Evolutionary conservation across 768 basidiomycete genomes (phyloP), one percentile per base, ranked within the genome.

Genomic region (Collybia mongolica): DNA sequence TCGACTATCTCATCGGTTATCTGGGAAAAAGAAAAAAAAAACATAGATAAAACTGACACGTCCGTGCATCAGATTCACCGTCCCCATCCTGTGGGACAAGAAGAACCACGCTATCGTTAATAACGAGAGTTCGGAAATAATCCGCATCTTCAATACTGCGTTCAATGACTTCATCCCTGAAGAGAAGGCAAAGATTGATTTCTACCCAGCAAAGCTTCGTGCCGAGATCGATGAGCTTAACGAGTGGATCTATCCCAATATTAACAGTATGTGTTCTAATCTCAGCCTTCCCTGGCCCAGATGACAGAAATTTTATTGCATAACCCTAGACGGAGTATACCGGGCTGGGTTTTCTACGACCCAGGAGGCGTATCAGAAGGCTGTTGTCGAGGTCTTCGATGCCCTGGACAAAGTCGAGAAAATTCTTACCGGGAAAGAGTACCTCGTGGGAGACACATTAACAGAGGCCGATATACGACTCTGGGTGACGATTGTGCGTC

Each of bases 61-160:
- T 9, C 32, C 14, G 18, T 17, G 6, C 15, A 14, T 11, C 48
- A 83, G 88, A 35, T 93, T 92, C 74, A 93, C 93, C 1, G 90
- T 93, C 7, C 94, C 94, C 5, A 69, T 93, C 28, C 75, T 99
- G 5, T 99, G 93, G 91, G 97, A 98, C 71, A 95, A 85, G 73
- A 90, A 95, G 66, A 72, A 64, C 38, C 71, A 86, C 39, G 88
- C 87, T 36, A 88, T 98, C 57, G 97, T 99, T 51, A 98, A 93
- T 74, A 98, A 98, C 65, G 96, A 99, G 64, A 88, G 85, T 56
- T 84, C 89, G 2, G 96, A 98, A 70, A 94, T 98, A 63, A 93
- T 98, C 61, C 86, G 96, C 49, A 89, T 96, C 6, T 81, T 98
- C 72, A 98, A 99, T 69, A 76, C 78, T 6, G 86, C 80, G 1